Conservation (phyloP, 176 grass and related monocot species). For the Zea mays region DNA sequence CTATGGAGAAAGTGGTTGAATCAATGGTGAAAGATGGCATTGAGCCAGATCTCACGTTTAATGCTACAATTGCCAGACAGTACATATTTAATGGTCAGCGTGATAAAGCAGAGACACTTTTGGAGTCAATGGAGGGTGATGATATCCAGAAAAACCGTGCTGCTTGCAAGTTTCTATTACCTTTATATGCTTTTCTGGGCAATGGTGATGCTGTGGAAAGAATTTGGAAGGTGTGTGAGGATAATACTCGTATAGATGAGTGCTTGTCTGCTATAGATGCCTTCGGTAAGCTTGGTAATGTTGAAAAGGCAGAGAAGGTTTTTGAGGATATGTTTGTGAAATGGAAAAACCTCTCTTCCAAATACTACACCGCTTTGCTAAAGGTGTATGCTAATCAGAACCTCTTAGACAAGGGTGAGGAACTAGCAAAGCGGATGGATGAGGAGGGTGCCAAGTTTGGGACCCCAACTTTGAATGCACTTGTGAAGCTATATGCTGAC, state of each 20-base stretch:
- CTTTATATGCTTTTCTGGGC: slow-evolving; percentile 61
- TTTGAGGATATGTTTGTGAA: slow-evolving; percentile 46
- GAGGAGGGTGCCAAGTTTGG: slow-evolving; percentile 43
- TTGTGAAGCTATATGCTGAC: slow-evolving; percentile 60
- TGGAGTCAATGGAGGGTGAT: slow-evolving; percentile 60
- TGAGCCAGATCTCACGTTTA: slow-evolving; percentile 49
- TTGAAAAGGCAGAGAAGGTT: slow-evolving; percentile 58
- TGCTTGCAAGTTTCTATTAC: slow-evolving; percentile 53
- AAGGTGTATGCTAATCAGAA: slow-evolving; percentile 61
- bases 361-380: slow-evolving; percentile 55
- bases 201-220: slow-evolving; percentile 57
- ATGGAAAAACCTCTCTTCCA: slow-evolving; percentile 26
- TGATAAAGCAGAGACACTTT: slow-evolving; percentile 62
- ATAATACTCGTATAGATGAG: slow-evolving; percentile 43
- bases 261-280: slow-evolving; percentile 51
- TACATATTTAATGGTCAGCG: slow-evolving; percentile 57
- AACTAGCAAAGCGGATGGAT: slow-evolving; percentile 55
- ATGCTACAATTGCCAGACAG: slow-evolving; percentile 55
- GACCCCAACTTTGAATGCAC: slow-evolving; percentile 37
- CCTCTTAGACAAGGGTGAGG: slow-evolving; percentile 62
- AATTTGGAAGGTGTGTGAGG: slow-evolving; percentile 64
- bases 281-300: slow-evolving; percentile 55
- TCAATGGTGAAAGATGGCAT: slow-evolving; percentile 56
- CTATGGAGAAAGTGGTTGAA: slow-evolving; percentile 65
- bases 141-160: slow-evolving; percentile 54